Evolutionary conservation across 106 monocot genomes (phyloP), one percentile per base, ranked within the genome.

Genomic region (Dendrobium officinale): DNA sequence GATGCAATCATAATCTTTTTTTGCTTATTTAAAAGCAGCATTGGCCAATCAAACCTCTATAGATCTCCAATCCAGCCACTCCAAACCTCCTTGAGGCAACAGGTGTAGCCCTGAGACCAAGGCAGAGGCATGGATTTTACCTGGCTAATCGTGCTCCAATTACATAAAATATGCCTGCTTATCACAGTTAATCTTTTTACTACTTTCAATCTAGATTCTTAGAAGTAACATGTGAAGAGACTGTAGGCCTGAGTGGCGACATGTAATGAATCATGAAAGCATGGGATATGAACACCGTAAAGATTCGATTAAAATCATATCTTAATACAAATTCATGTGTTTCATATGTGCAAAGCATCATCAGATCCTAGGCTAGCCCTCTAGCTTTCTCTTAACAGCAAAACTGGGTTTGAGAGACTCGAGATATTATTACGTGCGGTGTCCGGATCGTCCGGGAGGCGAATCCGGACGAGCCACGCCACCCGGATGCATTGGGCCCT

Each of bases 211-310:
- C 15, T 72, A 27, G 9, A 40, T 40, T 72, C 17, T 72, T 11
- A 15, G 64, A 17, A 27, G 5, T 11, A 18, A 16, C 72, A 72
- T 72, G 72, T 72, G 72, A 72, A 16, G 72, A 15, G 33, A 29
- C 72, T 40, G 16, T 72, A 72, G 72, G 40, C 72, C 37, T 29
- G 40, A 40, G 72, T 40, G 72, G 72, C 40, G 72, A 72, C 72
- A 72, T 40, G 37, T 4, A 72, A 72, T 33, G 15, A 72, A 72
- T 37, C 33, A 72, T 31, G 70, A 70, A 33, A 33, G 33, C 70
- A 70, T 51, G 51, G 15, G 70, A 70, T 40, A 15, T 31, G 3
- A 31, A 70, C 37, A 37, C 70, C 70, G 37, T 7, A 27, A 70
- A 31, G 70, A 70, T 70, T 70, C n/a, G 7, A 70, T 74, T 17